Percentiles rank a stretch among this genome's conserved stretches.
Evolutionary conservation across 352 stramenopile species (phyloP).

Genomic region (Phytopythium kandeliae): DNA sequence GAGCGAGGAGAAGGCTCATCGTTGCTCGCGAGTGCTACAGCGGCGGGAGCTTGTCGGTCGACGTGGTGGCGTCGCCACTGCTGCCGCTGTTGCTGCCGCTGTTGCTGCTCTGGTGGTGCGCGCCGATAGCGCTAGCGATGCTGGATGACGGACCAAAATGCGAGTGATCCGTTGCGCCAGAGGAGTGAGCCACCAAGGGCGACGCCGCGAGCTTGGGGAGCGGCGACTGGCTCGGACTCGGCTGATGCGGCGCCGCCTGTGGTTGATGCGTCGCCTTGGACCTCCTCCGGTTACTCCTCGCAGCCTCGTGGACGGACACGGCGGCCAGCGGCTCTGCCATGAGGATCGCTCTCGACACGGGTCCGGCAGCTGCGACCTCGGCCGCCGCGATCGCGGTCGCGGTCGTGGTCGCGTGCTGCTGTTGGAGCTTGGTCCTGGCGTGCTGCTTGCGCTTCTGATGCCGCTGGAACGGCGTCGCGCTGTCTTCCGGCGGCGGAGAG

Average conservation of each 20-base stretch:
- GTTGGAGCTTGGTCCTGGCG: constrained; percentile 31
- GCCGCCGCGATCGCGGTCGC: constrained; percentile 1
- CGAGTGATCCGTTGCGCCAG: constrained; percentile 5
- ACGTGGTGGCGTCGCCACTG: constrained; percentile 12
- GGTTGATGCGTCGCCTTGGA: constrained; percentile 12
- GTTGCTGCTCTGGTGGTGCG: neutral
- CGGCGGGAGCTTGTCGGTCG: constrained; percentile 40
- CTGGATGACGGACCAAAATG: neutral
- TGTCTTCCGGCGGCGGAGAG: constrained; percentile 5
- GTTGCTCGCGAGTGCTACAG: constrained; percentile 16
- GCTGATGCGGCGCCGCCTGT: constrained; percentile 10
- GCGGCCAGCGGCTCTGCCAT: constrained; percentile 22
- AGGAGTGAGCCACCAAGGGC: constrained; percentile 25
- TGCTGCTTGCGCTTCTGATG: constrained; percentile 41
- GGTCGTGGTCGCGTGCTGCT: constrained; percentile 27
- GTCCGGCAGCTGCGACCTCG: constrained; percentile 1
- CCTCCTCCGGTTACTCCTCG: constrained; percentile 37
- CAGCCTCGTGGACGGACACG: constrained; percentile 8
- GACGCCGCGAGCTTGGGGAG: constrained; percentile 42
- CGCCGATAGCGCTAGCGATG: neutral
- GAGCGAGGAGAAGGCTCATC: no score
- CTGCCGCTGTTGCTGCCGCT: constrained; percentile 1
- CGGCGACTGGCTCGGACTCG: constrained; percentile 22
- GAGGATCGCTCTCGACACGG: constrained; percentile 46
- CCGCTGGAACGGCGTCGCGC: constrained; percentile 38